Conservation (phyloP, 768 basidiomycete genomes). For the Naganishia vaughanmartiniae region DNA sequence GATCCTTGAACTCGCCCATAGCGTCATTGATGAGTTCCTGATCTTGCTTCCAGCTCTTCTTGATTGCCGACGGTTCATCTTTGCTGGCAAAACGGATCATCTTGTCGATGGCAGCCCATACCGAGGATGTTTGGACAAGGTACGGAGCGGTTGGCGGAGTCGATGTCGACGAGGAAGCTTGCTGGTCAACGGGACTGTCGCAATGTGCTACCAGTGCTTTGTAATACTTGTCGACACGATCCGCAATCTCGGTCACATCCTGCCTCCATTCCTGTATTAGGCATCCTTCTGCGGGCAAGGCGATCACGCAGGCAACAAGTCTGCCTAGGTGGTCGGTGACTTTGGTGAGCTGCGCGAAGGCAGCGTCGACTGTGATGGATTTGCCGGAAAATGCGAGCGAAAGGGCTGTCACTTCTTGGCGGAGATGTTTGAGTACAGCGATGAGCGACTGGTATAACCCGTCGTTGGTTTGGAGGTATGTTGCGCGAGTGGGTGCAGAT, state of each 20-base stretch:
- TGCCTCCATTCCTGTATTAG: slow-evolving; percentile 27
- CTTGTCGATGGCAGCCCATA: slow-evolving; percentile 30
- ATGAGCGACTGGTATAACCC: slow-evolving; percentile 21
- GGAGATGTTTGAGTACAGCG: slow-evolving; percentile 29
- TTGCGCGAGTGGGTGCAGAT: background rate
- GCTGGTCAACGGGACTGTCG: background rate
- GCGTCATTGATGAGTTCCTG: slow-evolving; percentile 27
- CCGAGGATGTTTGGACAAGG: slow-evolving; percentile 26
- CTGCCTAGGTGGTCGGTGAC: slow-evolving; percentile 13
- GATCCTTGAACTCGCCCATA: slow-evolving; percentile 29
- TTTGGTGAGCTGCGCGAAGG: slow-evolving; percentile 14
- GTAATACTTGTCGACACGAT: slow-evolving; percentile 10
- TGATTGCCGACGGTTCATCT: slow-evolving; percentile 21
- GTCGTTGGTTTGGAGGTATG: background rate
- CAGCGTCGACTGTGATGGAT: slow-evolving; percentile 20
- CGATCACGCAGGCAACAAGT: slow-evolving; percentile 25
- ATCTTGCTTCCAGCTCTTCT: slow-evolving; percentile 29
- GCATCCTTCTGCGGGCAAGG: slow-evolving; percentile 10
- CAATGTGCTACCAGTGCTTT: slow-evolving; percentile 7
- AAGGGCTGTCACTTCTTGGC: slow-evolving; percentile 29
- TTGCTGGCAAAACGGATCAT: slow-evolving; percentile 16
- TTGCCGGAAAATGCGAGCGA: slow-evolving; percentile 32
- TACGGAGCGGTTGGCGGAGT: slow-evolving; percentile 22
- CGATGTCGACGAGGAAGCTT: slow-evolving; percentile 17
- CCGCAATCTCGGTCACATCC: slow-evolving; percentile 21